Base-by-base conservation (phyloP, 208 protist species). In the Crithidia sp. region DNA sequence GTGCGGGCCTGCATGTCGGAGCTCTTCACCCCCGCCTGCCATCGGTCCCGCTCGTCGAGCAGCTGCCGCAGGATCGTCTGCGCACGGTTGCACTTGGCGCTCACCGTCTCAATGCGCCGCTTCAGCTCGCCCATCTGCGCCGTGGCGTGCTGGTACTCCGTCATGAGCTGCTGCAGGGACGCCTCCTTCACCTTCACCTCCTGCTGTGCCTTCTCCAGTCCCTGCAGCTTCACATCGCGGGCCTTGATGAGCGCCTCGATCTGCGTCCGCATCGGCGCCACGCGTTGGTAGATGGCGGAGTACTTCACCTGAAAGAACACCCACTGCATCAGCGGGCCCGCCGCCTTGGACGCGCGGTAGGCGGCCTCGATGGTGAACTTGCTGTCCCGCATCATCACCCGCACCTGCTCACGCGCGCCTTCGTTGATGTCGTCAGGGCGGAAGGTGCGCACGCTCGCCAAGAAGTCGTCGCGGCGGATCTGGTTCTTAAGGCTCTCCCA, bases 321-420 rank as follows among this genome's bases (percentile, higher is more conserved):
- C 98, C 98, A 99, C 79, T 98, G 94, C 41, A 98, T 87, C 14
- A 99, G 87, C 47, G 98, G 98, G 7, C 98, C 98, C 47, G 98
- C 99, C 13, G 97, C 98, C 80, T 97, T 96, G 7, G 90, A 98
- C n/a, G 98, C 98, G 40, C 90, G 85, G 56, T 98, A 93, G 12
- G 98, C 97, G 5, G 77, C 93, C 73, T 99, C 97, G 47, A 94
- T 94, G n/a, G 94, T 98, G 77, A 99, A 98, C 50, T 90, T 89
- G 39, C 83, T 88, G 54, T 99, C 96, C 37, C 78, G 64, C 71
- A 99, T 74, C 85, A 99, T 98, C 4, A n/a, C 43, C 36, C 65
- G 58, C 53, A 95, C 84, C 41, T 77, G 79, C 36, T 86, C 77
- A 17, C 84, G 79, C 14, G 93, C 81, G 55, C 71, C 58, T 52